Base-by-base conservation (phyloP, 805 yeast species). In the Candida endomychidarum region DNA sequence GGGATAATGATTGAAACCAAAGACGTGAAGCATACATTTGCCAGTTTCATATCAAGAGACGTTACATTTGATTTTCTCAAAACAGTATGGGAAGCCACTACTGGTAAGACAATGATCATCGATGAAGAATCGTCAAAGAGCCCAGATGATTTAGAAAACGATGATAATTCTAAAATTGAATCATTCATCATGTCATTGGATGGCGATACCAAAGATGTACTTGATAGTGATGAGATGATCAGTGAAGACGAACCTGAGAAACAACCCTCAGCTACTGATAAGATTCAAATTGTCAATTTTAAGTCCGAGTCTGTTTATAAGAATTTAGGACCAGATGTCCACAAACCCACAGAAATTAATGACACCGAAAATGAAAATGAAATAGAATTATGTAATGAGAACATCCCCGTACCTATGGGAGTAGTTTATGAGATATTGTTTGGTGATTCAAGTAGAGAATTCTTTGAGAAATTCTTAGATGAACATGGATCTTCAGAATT, bases 31-130 rank as follows among this genome's bases (percentile, higher is more conserved):
- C 86, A 88, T 52, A 78, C 79, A 14, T 90, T 91, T 69, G 96
- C 96, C 10, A 86, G 95, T 40, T 89, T 91, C 54, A 67, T 87
- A 5, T 78, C 91, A 1, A 74, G 97, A 41, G 96, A 91, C 57
- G 61, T 80, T 6, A 83, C 95, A 0, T 77, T 77, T 49, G 83
- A 81, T 32, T 74, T 88, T 41, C 68, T 93, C 48, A 79, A 76
- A 47, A 72, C 80, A 4, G 68, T 84, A 9, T 86, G 95, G 95
- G 76, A 80, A 42, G 64, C 67, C 36, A 65, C 71, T 23, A 54
- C 56, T 5, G 62, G 60, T 1, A 48, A 40, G 24, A 49, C 35
- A 5, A 52, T 55, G 44, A 23, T 12, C 2, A 15, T 37, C 8
- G 58, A 47, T 9, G 52, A 46, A 16, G 56, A 51, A 28, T 49